Evolutionary conservation across 176 grass and related monocot genomes (phyloP), one percentile per base, ranked within the genome.

Genomic region (Musa beccarii): DNA sequence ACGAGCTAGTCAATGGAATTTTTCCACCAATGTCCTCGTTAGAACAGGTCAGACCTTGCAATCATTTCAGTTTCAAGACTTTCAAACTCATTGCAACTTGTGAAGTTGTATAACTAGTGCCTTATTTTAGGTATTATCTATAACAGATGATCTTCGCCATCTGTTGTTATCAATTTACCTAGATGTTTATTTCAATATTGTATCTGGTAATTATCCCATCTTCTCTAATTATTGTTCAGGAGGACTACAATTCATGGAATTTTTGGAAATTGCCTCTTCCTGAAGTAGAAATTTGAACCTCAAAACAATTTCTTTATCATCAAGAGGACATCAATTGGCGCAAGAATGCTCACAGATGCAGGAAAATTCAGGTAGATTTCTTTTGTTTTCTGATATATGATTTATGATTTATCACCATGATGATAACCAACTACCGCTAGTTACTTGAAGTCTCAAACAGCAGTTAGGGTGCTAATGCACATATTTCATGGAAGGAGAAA

Each of bases 1-100:
- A 93, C 85, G 84, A 78, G 69, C 82, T 98, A 74, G 94, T 98
- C 25, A 79, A 98, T 84, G 86, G 90, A 84, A 93, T 98, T 88
- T 98, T 98, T 82, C 94, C 94, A 61, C 80, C 94, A 55, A 75
- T 83, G 78, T 93, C 75, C 7, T 87, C 90, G 25, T 75, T 75
- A 34, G 94, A 93, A 79, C 90, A 85, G 88, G 94, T 93, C 66
- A 68, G 59, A 70, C 52, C 26, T 23, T 53, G 19, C 69, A 53
- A 51, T 75, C 78, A 52, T 57, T 12, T 77, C 23, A 1, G 10
- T 52, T 9, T 63, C 52, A 53, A 57, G 14, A 12, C 14, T 66
- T 66, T 9, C 13, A 19, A 16, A 16, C 1, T 52, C 21, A 49
- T 11, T 13, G 15, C 52, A 17, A 16, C 26, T 14, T 8, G 52